Conservation (phyloP, 2,329 filamentous ascomycete species). For the Ophioceras dolichostomum region DNA sequence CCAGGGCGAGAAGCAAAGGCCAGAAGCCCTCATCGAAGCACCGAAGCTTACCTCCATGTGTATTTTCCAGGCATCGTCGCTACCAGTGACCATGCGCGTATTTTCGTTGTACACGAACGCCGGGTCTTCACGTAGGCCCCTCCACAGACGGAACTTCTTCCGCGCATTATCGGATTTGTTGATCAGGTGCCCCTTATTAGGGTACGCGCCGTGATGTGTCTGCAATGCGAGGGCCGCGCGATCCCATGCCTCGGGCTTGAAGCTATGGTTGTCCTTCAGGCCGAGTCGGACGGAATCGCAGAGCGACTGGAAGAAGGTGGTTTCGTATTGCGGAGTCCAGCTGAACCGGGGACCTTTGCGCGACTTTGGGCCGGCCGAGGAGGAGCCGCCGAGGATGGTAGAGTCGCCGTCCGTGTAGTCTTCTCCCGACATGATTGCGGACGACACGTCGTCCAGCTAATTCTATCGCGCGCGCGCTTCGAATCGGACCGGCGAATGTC, state of each 20-base stretch:
- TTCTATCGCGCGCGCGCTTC: no score
- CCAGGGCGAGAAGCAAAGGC: no score
- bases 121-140: conserved; percentile 43
- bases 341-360: conserved; percentile 39
- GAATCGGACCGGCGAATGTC: no score
- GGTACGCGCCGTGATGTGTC: conserved; percentile 41
- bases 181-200: conserved; percentile 49
- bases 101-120: conserved; percentile 41
- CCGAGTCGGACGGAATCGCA: conserved; percentile 46
- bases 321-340: conserved; percentile 46
- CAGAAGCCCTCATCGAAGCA: background rate
- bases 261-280: conserved; percentile 35
- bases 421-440: conserved; percentile 21
- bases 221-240: conserved; percentile 40
- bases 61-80: conserved; percentile 42
- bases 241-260: conserved; percentile 50
- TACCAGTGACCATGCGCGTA: conserved; percentile 38
- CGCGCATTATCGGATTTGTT: conserved; percentile 53
- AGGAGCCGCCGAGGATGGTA: conserved; percentile 7
- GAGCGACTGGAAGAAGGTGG: conserved; percentile 47
- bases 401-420: conserved; percentile 13
- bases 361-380: conserved; percentile 13
- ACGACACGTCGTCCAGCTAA: no score
- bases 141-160: conserved; percentile 50
- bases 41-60: conserved; percentile 43